Conservation (phyloP, 2,329 filamentous ascomycete genomes). For the Pseudocercospora macadamiae region DNA sequence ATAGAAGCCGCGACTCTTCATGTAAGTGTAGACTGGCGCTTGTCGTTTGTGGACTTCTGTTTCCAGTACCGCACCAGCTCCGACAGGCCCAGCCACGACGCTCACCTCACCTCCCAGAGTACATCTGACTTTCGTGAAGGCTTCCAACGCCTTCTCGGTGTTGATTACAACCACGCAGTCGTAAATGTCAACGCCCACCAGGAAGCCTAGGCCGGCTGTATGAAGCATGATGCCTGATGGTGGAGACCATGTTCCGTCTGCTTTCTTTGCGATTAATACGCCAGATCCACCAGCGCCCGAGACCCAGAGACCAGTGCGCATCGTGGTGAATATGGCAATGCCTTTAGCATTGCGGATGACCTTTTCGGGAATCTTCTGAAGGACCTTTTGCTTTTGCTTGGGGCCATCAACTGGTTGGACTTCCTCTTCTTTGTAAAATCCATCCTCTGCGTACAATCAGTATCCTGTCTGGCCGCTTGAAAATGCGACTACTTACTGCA, state of each 20-base stretch:
- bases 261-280: conserved; percentile 78
- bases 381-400: conserved; percentile 63
- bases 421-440: conserved; percentile 65
- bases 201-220: conserved; percentile 83
- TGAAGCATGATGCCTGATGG: conserved; percentile 90
- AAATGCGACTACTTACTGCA: conserved; percentile 64
- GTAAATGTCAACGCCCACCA: conserved; percentile 92
- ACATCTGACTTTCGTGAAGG: conserved; percentile 77
- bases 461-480: neutral
- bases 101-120: conserved; percentile 82
- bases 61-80: conserved; percentile 74
- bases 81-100: conserved; percentile 75
- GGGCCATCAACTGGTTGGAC: conserved; percentile 52
- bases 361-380: conserved; percentile 81
- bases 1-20: conserved; percentile 88
- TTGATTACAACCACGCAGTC: conserved; percentile 95
- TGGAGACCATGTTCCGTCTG: conserved; percentile 87
- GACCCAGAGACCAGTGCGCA: conserved; percentile 90
- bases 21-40: conserved; percentile 78
- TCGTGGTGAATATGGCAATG: conserved; percentile 91
- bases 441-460: conserved; percentile 56
- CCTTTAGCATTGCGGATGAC: conserved; percentile 89
- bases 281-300: conserved; percentile 90
- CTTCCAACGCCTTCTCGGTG: conserved; percentile 78
- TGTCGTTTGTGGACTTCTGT: conserved; percentile 68